A percentile compares a stretch with the other conserved stretches of the same genome.
Conservation (phyloP, 257 asterid species). For the Knoxia roxburghii region DNA sequence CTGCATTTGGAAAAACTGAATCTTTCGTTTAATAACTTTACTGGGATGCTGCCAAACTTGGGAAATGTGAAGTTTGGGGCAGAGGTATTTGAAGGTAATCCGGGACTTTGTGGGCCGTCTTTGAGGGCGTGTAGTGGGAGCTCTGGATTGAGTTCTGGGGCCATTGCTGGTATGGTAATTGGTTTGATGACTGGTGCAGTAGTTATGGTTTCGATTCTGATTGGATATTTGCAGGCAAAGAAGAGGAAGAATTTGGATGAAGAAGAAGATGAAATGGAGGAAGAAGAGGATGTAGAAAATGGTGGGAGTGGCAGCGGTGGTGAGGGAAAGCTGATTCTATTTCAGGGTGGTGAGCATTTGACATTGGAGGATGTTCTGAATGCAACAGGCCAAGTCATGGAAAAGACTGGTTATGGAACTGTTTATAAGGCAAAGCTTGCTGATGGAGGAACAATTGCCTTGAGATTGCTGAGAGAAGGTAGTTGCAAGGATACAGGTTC, state of each 20-base stretch:
- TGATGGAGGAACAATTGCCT: slow-evolving; percentile 90
- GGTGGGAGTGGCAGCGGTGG: slow-evolving; percentile 41
- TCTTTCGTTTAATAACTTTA: slow-evolving; percentile 87
- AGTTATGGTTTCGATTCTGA: slow-evolving; percentile 69
- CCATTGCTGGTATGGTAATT: slow-evolving; percentile 87
- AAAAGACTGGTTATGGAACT: slow-evolving; percentile 90
- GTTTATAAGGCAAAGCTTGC: slow-evolving; percentile 87
- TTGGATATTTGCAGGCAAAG: slow-evolving; percentile 86
- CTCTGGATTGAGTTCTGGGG: slow-evolving; percentile 80
- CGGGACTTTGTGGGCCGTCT: slow-evolving; percentile 77
- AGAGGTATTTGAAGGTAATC: slow-evolving; percentile 81
- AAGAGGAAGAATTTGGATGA: slow-evolving; percentile 49
- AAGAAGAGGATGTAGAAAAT: slow-evolving; percentile 51
- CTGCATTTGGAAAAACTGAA: slow-evolving; percentile 64
- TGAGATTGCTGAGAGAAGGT: slow-evolving; percentile 91
- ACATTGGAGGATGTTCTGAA: slow-evolving; percentile 85
- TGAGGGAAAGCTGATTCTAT: slow-evolving; percentile 81
- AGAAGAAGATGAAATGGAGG: slow-evolving; percentile 72
- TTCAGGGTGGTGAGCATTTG: slow-evolving; percentile 95
- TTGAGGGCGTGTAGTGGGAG: slow-evolving; percentile 47
- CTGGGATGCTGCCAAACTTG: slow-evolving; percentile 76
- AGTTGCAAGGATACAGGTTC: slow-evolving; percentile 66
- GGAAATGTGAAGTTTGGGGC: slow-evolving; percentile 60
- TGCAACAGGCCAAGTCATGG: slow-evolving; percentile 97
- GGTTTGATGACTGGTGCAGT: slow-evolving; percentile 83